Base-by-base conservation (phyloP, 257 asterid genomes). In the Fraxinus quadrangulata region DNA sequence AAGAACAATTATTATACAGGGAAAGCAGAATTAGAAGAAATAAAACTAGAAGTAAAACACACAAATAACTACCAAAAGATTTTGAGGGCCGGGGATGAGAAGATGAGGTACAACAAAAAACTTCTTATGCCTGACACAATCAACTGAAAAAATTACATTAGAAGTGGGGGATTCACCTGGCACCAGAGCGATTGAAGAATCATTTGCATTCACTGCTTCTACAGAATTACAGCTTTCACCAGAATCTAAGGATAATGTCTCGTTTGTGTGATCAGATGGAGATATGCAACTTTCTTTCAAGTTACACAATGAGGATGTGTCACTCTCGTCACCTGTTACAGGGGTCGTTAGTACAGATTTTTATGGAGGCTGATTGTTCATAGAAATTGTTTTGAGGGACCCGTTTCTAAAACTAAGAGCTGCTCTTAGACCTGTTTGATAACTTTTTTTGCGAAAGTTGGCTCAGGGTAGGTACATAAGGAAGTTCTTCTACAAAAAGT, bases 1-100 rank as follows among this genome's bases (percentile, higher is more conserved):
- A 47, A 14, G n/a, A 47, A 47, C 21, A 47, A 47, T 47, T 47
- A 16, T 47, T 14, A 47, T 47, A 14, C 6, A 16, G 6, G 17
- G 21, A 47, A 47, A 14, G 59, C 71, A 69, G 54, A 54, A 67
- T 40, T 19, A 51, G 56, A 54, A 19, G 45, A 33, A 78, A 54
- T 1, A 17, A 26, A 56, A 56, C 23, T 47, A 70, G 26, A 42
- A 16, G 12, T 16, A 17, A 79, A 72, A 19, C 8, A 4, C 47
- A 40, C 40, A 17, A 6, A 6, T 45, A 36, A 67, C 59, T 84
- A 88, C 90, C 80, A 65, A 78, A 75, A 65, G 81, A 73, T 70
- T 78, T 79, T 13, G 79, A 51, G 40, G 81, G 73, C 45, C 79
- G 47, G 77, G 74, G 61, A 72, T 24, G 71, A 59, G 59, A 34